Base-by-base conservation (phyloP, 225 moss, liverwort and hornwort genomes). In the Thuidium tamariscinum region DNA sequence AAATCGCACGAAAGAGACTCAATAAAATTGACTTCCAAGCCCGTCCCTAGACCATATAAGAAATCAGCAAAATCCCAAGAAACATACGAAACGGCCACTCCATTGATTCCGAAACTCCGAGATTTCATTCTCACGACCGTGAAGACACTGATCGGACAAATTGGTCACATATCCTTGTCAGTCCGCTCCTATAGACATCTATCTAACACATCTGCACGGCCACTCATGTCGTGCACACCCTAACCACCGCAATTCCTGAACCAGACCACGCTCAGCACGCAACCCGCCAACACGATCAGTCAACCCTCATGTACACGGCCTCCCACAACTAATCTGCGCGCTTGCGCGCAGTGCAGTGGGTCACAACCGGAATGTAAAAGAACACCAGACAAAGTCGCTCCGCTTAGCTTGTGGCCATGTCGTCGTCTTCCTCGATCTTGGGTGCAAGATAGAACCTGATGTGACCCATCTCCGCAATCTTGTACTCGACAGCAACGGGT, bases 371-470 rank as follows among this genome's bases (percentile, higher is more conserved):
- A 82, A 52, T 20, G 71, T 10, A 77, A 39, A 68, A 34, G 12
- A 36, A 61, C 11, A 22, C 23, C 5, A 5, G 11, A 11, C 51
- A 11, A 1, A 34, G 17, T 16, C 39, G 13, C 20, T 7, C 8
- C 20, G 34, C 8, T 74, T 70, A 93, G 20, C 81, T 81, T 0
- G 87, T 5, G 17, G 87, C 85, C 89, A 93, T 95, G 44, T 97
- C 97, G 63, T 99, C 98, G 48, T 99, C 98, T 70, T 99, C 97
- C 88, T 99, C 98, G 13, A 99, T 99, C 83, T 99, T 99, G 1
- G 99, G 99, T 36, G 97, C 97, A 5, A 99, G 84, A 69, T 99
- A 99, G 81, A 93, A 99, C 13, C 99, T 82, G 82, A 99, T 92
- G 66, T 97, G 94, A 10, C 99, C 99, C 90, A 97, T 97, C 10